phyloP scores from a whole-genome alignment of 257 asterid genomes.

The Solanum neorickii region DNA sequence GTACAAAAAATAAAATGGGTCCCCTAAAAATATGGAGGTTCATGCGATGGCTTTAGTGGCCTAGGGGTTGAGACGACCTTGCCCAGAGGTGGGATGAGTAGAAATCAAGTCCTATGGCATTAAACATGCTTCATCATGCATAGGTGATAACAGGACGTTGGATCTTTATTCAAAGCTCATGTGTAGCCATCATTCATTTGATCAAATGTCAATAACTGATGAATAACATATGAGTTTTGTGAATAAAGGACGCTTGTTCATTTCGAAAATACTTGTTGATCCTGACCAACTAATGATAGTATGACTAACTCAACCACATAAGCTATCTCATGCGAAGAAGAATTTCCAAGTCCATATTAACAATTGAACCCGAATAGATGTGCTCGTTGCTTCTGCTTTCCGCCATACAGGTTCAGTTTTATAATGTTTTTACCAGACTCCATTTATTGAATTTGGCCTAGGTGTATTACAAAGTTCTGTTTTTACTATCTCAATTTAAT shows the following conservation, averaged over 20 bases:
- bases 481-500: no score
- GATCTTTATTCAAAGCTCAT: constrained; percentile 49
- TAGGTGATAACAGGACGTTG: constrained; percentile 37
- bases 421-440: no score
- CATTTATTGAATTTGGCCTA: no score
- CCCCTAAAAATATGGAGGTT: no score
- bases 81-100: constrained; percentile 68
- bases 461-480: no score
- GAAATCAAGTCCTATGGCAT: constrained; percentile 60
- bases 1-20: no score
- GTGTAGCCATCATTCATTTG: constrained; percentile 71
- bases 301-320: background rate
- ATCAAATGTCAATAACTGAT: constrained; percentile 80
- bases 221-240: constrained; percentile 75
- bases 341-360: background rate
- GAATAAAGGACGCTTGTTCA: constrained; percentile 22
- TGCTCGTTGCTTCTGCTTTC: no score
- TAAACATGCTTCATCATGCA: constrained; percentile 64
- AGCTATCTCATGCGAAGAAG: background rate
- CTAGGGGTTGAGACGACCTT: no score
- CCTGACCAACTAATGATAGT: background rate
- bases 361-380: no score
- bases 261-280: background rate
- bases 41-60: no score
- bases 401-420: no score